Conservation (phyloP, 2,329 filamentous ascomycete genomes). For the Fusarium setosum region DNA sequence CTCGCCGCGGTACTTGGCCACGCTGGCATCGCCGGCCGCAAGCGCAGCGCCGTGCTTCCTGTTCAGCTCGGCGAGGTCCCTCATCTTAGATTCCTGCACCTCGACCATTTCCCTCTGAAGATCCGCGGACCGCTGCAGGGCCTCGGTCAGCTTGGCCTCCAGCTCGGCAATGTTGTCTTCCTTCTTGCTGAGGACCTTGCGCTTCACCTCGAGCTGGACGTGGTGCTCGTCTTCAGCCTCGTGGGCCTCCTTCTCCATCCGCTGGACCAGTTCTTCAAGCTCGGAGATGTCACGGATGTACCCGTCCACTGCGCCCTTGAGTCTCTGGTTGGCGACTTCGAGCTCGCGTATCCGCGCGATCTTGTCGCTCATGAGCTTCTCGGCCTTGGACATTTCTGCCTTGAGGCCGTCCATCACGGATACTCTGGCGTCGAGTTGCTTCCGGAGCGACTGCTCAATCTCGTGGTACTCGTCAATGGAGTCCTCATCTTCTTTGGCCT, state of each 20-base stretch:
- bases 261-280: slow-evolving; percentile 63
- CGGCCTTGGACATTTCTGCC: slow-evolving; percentile 52
- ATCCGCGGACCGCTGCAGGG: slow-evolving; percentile 51
- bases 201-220: slow-evolving; percentile 49
- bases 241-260: slow-evolving; percentile 56
- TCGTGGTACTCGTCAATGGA: slow-evolving; percentile 70
- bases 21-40: slow-evolving; percentile 61
- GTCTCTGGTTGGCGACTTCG: slow-evolving; percentile 60
- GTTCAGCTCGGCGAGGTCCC: slow-evolving; percentile 50
- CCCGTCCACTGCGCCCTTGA: slow-evolving; percentile 62
- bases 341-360: slow-evolving; percentile 58
- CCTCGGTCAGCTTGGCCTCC: slow-evolving; percentile 56
- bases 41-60: slow-evolving; percentile 58
- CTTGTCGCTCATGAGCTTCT: slow-evolving; percentile 49
- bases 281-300: slow-evolving; percentile 66
- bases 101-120: slow-evolving; percentile 54
- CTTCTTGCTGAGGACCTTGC: slow-evolving; percentile 50
- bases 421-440: slow-evolving; percentile 66
- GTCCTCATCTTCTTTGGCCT: slow-evolving; percentile 61
- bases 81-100: slow-evolving; percentile 48
- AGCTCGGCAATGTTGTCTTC: slow-evolving; percentile 54
- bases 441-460: slow-evolving; percentile 65
- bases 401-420: slow-evolving; percentile 61
- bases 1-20: slow-evolving; percentile 61
- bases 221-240: slow-evolving; percentile 45